These are phyloP conservation scores for Tetrapisispora iriomotensis DNA, from an alignment of 805 yeast species.

Conservation along the genomic window DNA sequence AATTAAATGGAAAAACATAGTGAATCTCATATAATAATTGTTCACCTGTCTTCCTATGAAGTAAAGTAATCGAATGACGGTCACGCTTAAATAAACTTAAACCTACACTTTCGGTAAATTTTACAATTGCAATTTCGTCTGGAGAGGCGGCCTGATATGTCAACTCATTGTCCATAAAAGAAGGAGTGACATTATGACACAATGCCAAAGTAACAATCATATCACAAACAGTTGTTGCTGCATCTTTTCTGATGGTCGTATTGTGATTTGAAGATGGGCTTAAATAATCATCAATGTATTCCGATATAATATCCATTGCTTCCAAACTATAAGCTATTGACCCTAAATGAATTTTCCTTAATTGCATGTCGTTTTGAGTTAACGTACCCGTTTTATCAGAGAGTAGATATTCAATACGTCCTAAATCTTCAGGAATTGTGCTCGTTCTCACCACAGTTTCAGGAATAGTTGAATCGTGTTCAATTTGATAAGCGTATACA, in stretches of 20 bases:
- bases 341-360: slow-evolving; percentile 88
- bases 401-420: slow-evolving; percentile 84
- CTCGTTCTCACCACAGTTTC: slow-evolving; percentile 92
- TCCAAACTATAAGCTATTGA: slow-evolving; percentile 87
- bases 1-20: slow-evolving; percentile 86
- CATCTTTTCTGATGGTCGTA: slow-evolving; percentile 45
- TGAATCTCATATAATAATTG: slow-evolving; percentile 53
- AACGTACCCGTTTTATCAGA: slow-evolving; percentile 96
- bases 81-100: slow-evolving; percentile 73
- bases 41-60: slow-evolving; percentile 49
- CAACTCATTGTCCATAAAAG: slow-evolving; percentile 62
- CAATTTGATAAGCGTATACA: slow-evolving; percentile 91
- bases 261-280: slow-evolving; percentile 7
- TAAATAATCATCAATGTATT: slow-evolving; percentile 40
- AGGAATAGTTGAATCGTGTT: slow-evolving; percentile 71
- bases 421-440: slow-evolving; percentile 95
- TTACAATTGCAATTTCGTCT: slow-evolving; percentile 94
- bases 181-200: slow-evolving; percentile 97
- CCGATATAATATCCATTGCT: slow-evolving; percentile 78
- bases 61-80: slow-evolving; percentile 58
- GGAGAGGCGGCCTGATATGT: slow-evolving; percentile 98
- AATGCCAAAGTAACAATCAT: slow-evolving; percentile 73
- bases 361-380: slow-evolving; percentile 96
- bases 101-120: slow-evolving; percentile 81
- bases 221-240: slow-evolving; percentile 68